These are phyloP conservation scores for Phytophthora pisi DNA, from an alignment of 352 stramenopile genomes.

Conservation along the genomic window DNA sequence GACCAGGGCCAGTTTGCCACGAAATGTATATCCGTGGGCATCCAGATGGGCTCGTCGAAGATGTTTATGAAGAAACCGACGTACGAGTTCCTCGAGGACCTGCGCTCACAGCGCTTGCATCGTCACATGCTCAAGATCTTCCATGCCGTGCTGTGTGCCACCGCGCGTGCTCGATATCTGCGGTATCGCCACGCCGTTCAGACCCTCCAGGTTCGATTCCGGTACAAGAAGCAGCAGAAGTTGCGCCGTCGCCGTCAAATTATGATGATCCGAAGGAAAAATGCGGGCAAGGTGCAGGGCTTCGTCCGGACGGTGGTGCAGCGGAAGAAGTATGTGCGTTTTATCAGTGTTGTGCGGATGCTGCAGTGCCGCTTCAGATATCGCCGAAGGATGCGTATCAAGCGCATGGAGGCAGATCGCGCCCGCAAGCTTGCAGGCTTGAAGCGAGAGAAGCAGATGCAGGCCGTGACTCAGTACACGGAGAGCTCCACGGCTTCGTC, in stretches of 20 bases:
- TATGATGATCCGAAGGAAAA: conserved; percentile 43
- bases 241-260: conserved; percentile 37
- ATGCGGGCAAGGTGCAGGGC: conserved; percentile 57
- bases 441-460: conserved; percentile 36
- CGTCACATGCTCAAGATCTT: conserved; percentile 81
- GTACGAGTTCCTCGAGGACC: conserved; percentile 91
- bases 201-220: conserved; percentile 65
- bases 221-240: conserved; percentile 55
- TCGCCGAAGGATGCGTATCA: conserved; percentile 37
- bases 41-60: conserved; percentile 96
- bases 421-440: conserved; percentile 27
- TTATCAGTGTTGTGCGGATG: conserved; percentile 58
- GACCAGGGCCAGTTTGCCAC: conserved; percentile 71
- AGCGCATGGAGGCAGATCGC: conserved; percentile 32
- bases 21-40: conserved; percentile 59
- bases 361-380: conserved; percentile 78
- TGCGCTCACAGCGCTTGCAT: conserved; percentile 73
- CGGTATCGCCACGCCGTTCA: conserved; percentile 57
- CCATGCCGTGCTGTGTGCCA: conserved; percentile 67
- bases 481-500: conserved; percentile 80
- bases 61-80: conserved; percentile 95
- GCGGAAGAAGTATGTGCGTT: conserved; percentile 59
- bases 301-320: conserved; percentile 63
- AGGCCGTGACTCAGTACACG: conserved; percentile 51
- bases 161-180: conserved; percentile 61